phyloP scores from a whole-genome alignment of 257 asterid species.

The Penstemon barbatus region DNA sequence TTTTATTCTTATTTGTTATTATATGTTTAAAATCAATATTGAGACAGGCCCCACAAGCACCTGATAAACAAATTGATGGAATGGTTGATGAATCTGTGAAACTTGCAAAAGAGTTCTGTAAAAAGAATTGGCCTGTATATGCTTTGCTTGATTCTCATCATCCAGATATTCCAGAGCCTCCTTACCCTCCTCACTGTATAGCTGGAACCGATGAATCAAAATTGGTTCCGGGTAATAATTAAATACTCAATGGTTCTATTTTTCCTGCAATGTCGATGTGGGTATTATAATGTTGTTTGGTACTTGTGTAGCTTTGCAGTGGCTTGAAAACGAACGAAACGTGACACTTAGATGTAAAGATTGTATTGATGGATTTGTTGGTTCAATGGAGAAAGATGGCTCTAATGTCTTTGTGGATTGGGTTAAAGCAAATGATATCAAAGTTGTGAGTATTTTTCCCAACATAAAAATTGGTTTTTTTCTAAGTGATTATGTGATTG shows the following conservation, averaged over 20 bases:
- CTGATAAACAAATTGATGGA: constrained; percentile 62
- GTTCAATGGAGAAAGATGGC: constrained; percentile 82
- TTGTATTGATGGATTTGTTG: constrained; percentile 84
- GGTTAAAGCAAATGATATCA: constrained; percentile 74
- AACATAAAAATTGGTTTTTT: neutral
- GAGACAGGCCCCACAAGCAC: constrained; percentile 76
- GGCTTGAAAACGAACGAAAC: constrained; percentile 84
- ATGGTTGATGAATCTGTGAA: constrained; percentile 85
- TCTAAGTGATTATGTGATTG: neutral
- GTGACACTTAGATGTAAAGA: constrained; percentile 75
- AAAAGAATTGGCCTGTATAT: constrained; percentile 76
- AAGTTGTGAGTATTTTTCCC: constrained; percentile 50
- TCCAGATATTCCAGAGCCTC: constrained; percentile 88
- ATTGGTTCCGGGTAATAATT: constrained; percentile 68
- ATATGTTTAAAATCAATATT: constrained; percentile 8
- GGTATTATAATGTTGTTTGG: constrained; percentile 23
- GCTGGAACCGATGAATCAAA: constrained; percentile 73
- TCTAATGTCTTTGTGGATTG: constrained; percentile 80
- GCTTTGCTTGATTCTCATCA: constrained; percentile 76
- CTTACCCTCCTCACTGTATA: constrained; percentile 93
- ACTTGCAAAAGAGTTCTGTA: constrained; percentile 63
- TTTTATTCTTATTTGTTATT: neutral
- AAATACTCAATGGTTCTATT: neutral
- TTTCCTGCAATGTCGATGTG: neutral
- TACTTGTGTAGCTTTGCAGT: constrained; percentile 59